phyloP scores from a whole-genome alignment of 495 filamentous ascomycete genomes.

The Talaromyces stipitatus region DNA sequence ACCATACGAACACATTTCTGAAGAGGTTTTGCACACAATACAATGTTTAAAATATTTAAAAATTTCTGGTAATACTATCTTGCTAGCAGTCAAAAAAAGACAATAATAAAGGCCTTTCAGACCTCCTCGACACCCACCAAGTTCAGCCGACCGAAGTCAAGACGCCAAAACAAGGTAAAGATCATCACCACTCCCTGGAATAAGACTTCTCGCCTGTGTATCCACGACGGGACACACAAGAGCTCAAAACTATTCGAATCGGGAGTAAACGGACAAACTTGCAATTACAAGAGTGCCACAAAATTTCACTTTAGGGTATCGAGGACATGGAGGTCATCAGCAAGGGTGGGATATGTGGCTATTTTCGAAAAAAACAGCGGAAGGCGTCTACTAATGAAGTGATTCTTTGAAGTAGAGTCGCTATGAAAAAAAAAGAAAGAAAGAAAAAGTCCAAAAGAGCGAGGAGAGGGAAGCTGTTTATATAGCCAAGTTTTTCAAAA shows the following conservation, averaged over 20 bases:
- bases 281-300: conserved; percentile 14
- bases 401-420: conserved; percentile 61
- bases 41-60: background rate
- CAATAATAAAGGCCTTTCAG: conserved; percentile 54
- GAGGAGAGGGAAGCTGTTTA: background rate
- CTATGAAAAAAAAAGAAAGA: conserved; percentile 7
- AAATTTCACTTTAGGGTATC: conserved; percentile 60
- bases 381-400: conserved; percentile 84
- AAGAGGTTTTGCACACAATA: background rate
- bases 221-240: conserved; percentile 21
- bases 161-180: conserved; percentile 52
- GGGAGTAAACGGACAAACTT: conserved; percentile 35
- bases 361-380: conserved; percentile 71
- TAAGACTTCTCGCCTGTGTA: conserved; percentile 9
- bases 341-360: conserved; percentile 72
- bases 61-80: background rate
- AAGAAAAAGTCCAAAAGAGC: conserved; percentile 7
- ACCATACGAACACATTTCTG: background rate
- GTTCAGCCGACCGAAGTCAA: conserved; percentile 56
- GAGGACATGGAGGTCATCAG: conserved; percentile 63
- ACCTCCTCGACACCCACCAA: conserved; percentile 63
- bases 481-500: background rate
- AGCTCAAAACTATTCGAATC: conserved; percentile 26
- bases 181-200: conserved; percentile 66
- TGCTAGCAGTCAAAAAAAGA: conserved; percentile 7